These are phyloP conservation scores for Colletotrichum tamarilloi DNA, from an alignment of 2,329 filamentous ascomycete species.

Conservation along the genomic window DNA sequence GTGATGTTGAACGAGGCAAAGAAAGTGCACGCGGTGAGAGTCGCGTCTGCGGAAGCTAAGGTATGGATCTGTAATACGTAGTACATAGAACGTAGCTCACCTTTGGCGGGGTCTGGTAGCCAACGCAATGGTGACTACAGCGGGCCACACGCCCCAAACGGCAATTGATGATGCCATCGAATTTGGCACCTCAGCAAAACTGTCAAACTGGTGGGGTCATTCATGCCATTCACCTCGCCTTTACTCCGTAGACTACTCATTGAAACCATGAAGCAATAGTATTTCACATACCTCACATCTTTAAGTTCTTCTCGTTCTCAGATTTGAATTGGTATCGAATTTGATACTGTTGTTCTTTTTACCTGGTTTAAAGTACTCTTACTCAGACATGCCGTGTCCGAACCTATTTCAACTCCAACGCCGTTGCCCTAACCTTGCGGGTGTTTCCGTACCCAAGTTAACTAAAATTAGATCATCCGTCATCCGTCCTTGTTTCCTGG, in stretches of 20 bases:
- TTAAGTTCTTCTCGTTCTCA: not conserved
- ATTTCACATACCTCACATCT: not conserved
- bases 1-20: not conserved
- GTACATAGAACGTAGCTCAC: not conserved
- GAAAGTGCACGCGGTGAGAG: not conserved
- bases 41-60: not conserved
- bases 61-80: not conserved
- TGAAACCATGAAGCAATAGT: no score
- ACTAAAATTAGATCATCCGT: not conserved
- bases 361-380: not conserved
- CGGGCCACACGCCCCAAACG: not conserved
- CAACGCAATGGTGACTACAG: not conserved
- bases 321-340: not conserved
- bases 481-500: not conserved
- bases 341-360: not conserved
- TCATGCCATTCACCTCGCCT: not conserved
- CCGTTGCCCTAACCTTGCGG: not conserved
- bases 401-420: not conserved
- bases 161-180: not conserved
- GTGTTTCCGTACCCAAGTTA: not conserved
- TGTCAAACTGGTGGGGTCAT: not conserved
- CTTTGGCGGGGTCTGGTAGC: not conserved
- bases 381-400: not conserved
- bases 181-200: not conserved
- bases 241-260: no score